phyloP scores from a whole-genome alignment of 495 filamentous ascomycete genomes.

The Aspergillus mulundensis region DNA sequence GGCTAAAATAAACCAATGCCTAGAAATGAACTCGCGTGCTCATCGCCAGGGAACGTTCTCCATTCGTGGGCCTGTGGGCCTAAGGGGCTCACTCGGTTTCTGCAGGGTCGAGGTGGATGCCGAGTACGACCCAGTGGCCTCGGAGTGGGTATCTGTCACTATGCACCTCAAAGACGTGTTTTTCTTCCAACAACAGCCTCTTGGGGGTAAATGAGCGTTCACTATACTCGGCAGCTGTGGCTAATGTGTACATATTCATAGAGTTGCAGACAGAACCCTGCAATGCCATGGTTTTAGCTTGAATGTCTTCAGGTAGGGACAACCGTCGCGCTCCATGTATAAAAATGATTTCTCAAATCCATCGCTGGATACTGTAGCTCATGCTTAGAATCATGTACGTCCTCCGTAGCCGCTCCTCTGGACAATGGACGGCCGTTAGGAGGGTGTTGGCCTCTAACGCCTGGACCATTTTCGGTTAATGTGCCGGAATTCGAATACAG shows the following conservation, averaged over 20 bases:
- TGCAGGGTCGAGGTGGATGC: conserved; percentile 55
- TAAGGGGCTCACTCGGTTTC: conserved; percentile 54
- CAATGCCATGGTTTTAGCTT: too few relatives aligned
- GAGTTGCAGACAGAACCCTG: not conserved
- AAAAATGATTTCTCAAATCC: too few relatives aligned
- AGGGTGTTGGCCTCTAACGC: too few relatives aligned
- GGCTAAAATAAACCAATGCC: conserved; percentile 41
- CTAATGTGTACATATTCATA: not conserved
- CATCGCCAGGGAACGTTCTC: conserved; percentile 62
- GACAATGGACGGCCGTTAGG: too few relatives aligned
- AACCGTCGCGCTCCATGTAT: too few relatives aligned
- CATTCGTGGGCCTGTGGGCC: conserved; percentile 61
- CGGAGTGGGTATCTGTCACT: conserved; percentile 33
- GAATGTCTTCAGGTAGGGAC: too few relatives aligned
- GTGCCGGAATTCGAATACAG: too few relatives aligned
- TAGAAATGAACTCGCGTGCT: conserved; percentile 20
- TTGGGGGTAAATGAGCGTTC: conserved; percentile 15
- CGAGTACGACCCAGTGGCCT: conserved; percentile 55
- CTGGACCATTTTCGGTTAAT: too few relatives aligned
- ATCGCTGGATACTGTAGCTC: too few relatives aligned
- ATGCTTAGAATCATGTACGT: too few relatives aligned
- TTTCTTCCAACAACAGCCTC: conserved; percentile 25
- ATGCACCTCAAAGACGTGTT: conserved; percentile 34
- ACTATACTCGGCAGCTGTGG: not conserved
- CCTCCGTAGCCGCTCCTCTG: not conserved